Evolutionary conservation across 2,329 filamentous ascomycete species (phyloP).

Genomic region (Truncatella angustata): DNA sequence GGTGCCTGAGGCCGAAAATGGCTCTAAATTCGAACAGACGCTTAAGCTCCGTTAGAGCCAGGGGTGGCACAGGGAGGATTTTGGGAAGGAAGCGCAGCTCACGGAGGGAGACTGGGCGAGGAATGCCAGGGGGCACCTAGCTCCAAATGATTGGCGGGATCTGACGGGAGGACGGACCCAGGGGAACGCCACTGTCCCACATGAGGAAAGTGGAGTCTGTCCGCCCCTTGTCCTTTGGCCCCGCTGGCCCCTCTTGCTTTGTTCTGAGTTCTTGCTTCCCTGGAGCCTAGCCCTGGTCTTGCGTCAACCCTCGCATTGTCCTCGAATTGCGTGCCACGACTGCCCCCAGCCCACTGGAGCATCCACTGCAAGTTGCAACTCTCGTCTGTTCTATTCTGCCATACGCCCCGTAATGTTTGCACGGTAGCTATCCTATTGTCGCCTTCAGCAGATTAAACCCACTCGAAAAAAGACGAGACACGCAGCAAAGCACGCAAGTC

Average conservation of each 20-base stretch:
- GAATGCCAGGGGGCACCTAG: slow-evolving; percentile 2
- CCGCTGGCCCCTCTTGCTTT: neutral
- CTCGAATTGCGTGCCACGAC: neutral
- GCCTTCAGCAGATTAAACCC: too few species aligned
- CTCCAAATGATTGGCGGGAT: slow-evolving; percentile 10
- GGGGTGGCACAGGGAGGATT: neutral
- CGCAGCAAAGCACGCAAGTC: too few species aligned
- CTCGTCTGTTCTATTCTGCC: neutral
- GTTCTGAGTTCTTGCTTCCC: too few species aligned
- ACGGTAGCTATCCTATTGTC: too few species aligned
- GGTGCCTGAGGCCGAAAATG: slow-evolving; percentile 7
- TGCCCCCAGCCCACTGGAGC: neutral
- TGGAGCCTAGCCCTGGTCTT: too few species aligned
- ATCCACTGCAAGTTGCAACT: neutral
- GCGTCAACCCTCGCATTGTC: neutral
- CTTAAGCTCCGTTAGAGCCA: too few species aligned
- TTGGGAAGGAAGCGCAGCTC: neutral
- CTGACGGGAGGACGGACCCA: slow-evolving; percentile 10
- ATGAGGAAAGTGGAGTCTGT: slow-evolving; percentile 1
- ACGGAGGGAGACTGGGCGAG: neutral
- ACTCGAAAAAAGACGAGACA: too few species aligned
- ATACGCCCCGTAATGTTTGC: too few species aligned
- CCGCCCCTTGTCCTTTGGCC: neutral
- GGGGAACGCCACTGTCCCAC: neutral
- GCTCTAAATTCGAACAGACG: neutral